Evolutionary conservation across 768 basidiomycete species (phyloP), one percentile per base, ranked within the genome.

Genomic region (Cubamyces lactineus): DNA sequence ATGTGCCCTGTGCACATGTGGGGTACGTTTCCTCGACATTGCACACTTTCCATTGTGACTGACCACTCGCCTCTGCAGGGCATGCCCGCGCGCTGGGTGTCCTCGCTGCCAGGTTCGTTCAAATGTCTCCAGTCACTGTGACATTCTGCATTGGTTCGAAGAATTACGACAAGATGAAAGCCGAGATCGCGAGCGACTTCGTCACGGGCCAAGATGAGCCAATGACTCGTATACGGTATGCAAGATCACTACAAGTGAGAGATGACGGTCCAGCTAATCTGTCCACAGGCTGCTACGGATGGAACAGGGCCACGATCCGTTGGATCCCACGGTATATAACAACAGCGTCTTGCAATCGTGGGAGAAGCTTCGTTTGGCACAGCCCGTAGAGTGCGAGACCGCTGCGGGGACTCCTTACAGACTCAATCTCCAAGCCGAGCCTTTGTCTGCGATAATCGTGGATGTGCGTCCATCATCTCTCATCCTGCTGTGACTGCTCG

Each of bases 171-270:
- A 34, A 47, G 16, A 39, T 34, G 11, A 48, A 41, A 38, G 26
- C 47, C 5, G 47, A 57, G 47, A 40, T 57, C 8, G 28, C 30
- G 38, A 21, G 38, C 34, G 47, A 57, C 30, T 47, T 56, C 30
- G 45, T 7, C 3, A 26, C 24, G 9, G 42, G n/a, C 26, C 24
- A 45, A 2, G 40, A 43, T 9, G 42, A 54, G 26, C 42, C 41
- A 5, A 9, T 34, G 6, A 45, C 53, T 2, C 30, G 42, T 5
- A 54, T 54, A 23, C 23, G 42, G 53, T 54, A 34, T 16, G 21
- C n/a, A 57, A n/a, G n/a, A n/a, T n/a, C 45, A 19, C 9, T 24
- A 21, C 34, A 17, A 61, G n/a, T 17, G 43, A 39, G 3, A n/a
- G 45, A 26, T 40, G 57, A n/a, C 15, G 17, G 7, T 7, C 17